Evolutionary conservation across 164 flowering plant genomes (phyloP).

Genomic region (Taxillus chinensis): DNA sequence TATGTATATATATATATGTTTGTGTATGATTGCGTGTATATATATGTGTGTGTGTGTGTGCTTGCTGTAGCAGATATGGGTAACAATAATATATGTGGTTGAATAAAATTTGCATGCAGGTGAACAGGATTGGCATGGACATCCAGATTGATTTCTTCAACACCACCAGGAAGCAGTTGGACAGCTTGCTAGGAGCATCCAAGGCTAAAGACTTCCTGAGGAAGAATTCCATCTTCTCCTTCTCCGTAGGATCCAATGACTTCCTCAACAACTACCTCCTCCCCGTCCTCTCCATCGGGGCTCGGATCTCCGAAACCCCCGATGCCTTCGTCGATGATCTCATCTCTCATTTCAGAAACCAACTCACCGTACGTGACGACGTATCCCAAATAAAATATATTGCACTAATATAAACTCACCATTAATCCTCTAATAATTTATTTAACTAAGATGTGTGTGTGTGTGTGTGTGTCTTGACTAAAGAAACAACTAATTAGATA

Average conservation of each 20-base stretch:
- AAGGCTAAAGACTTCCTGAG: constrained; percentile 55
- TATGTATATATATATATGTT: too few relatives aligned
- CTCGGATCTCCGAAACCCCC: constrained; percentile 56
- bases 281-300: constrained; percentile 68
- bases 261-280: constrained; percentile 89
- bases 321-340: constrained; percentile 57
- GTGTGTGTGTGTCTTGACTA: too few relatives aligned
- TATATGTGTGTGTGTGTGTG: too few relatives aligned
- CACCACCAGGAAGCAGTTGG: constrained; percentile 64
- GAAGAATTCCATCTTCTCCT: constrained; percentile 76
- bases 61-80: too few relatives aligned
- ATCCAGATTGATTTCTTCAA: constrained; percentile 84
- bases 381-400: too few relatives aligned
- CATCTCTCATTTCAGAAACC: constrained; percentile 49
- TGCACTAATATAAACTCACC: too few relatives aligned
- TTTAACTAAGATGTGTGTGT: too few relatives aligned
- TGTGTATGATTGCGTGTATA: too few relatives aligned
- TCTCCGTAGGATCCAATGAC: constrained; percentile 84
- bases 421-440: too few relatives aligned
- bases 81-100: too few relatives aligned
- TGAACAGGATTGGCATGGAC: constrained; percentile 80
- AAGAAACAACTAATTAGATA: too few relatives aligned
- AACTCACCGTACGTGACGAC: constrained; percentile 65
- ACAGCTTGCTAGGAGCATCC: constrained; percentile 47
- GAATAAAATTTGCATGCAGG: constrained; percentile 18